Conservation (phyloP, 257 asterid species). For the Dorcoceras hygrometricum region DNA sequence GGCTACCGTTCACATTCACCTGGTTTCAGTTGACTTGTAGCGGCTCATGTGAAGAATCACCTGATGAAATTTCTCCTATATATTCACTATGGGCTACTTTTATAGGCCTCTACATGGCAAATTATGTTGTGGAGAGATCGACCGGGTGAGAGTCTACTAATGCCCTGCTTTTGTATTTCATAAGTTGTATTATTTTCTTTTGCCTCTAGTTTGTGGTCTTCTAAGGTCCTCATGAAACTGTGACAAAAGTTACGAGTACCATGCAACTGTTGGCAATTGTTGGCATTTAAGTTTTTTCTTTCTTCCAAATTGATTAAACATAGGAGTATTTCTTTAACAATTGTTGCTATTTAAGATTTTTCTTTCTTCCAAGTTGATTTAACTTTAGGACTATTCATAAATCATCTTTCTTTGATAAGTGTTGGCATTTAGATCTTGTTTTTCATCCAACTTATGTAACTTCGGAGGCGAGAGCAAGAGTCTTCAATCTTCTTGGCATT, state of each 20-base stretch:
- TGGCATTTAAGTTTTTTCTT: neutral
- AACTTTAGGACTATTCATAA: too few species aligned
- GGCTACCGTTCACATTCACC: conserved; percentile 21
- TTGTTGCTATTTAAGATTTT: neutral
- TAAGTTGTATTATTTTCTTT: neutral
- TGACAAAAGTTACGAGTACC: neutral
- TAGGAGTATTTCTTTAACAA: too few species aligned
- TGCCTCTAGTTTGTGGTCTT: conserved; percentile 16
- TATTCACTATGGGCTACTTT: conserved; percentile 99
- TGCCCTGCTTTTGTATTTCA: conserved; percentile 11
- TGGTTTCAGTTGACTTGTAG: conserved; percentile 72
- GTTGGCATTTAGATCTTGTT: neutral
- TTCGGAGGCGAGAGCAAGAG: neutral
- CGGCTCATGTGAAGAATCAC: conserved; percentile 80
- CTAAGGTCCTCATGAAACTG: conserved; percentile 12
- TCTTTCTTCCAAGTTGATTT: neutral
- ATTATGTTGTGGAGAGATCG: conserved; percentile 97
- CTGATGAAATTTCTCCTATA: conserved; percentile 92
- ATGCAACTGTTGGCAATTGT: neutral
- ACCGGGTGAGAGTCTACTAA: conserved; percentile 69
- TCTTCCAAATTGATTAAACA: neutral
- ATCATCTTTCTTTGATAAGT: neutral
- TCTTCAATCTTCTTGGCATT: conserved; percentile 14
- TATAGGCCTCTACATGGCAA: conserved; percentile 96
- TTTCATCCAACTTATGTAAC: neutral